Percentiles rank a stretch among this genome's conserved stretches.
These are phyloP conservation scores for Auriculariales sp. DNA, from an alignment of 768 basidiomycete genomes.

Conservation along the genomic window DNA sequence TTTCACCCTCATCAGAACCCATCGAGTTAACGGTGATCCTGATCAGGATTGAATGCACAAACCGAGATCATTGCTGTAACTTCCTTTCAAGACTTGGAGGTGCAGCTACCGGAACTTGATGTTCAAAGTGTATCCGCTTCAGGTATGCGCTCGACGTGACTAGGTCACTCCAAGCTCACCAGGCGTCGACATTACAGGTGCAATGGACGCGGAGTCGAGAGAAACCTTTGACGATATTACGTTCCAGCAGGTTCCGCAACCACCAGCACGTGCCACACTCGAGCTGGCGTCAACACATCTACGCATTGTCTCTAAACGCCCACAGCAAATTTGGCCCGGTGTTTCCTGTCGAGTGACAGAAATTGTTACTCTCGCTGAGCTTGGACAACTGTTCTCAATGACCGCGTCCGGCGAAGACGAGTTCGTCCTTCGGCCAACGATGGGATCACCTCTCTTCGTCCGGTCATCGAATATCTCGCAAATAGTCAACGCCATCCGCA, in stretches of 20 bases:
- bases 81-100: constrained; percentile 45
- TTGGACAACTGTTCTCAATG: constrained; percentile 67
- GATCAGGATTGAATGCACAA: too few species aligned
- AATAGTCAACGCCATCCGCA: constrained; percentile 63
- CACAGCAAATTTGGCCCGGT: constrained; percentile 45
- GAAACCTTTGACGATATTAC: constrained; percentile 45
- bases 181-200: too few species aligned
- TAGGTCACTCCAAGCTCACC: too few species aligned
- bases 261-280: constrained; percentile 58
- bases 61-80: constrained; percentile 42
- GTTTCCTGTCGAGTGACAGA: constrained; percentile 69
- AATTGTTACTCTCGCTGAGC: constrained; percentile 61
- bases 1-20: too few species aligned
- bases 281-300: constrained; percentile 54
- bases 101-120: constrained; percentile 7
- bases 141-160: too few species aligned
- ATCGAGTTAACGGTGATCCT: too few species aligned
- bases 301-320: constrained; percentile 62
- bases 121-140: background rate
- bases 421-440: constrained; percentile 62
- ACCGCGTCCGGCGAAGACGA: constrained; percentile 31
- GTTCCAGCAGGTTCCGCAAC: constrained; percentile 49
- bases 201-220: constrained; percentile 44
- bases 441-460: constrained; percentile 47
- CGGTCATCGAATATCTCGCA: background rate